These are phyloP conservation scores for Pouteria campechiana DNA, from an alignment of 179 eudicot genomes.

Conservation along the genomic window DNA sequence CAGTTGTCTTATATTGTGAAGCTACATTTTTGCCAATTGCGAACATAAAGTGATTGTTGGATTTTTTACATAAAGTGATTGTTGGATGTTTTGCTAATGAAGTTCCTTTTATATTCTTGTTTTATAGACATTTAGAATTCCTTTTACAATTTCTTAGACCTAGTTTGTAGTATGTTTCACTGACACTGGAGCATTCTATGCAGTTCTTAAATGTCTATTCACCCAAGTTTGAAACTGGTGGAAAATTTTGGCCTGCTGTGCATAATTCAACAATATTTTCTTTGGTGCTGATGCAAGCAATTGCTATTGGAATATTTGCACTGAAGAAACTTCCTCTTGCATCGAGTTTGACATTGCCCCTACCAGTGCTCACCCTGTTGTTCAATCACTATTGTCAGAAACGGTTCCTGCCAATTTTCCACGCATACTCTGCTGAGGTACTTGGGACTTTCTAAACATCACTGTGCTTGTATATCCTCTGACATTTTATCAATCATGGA, in stretches of 20 bases:
- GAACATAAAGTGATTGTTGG: too few species aligned
- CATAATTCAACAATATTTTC: slow-evolving; percentile 68
- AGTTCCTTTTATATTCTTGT: too few species aligned
- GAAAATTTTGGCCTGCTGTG: slow-evolving; percentile 81
- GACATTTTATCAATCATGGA: background rate
- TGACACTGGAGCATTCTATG: too few species aligned
- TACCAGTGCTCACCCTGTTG: slow-evolving; percentile 68
- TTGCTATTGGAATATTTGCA: slow-evolving; percentile 75
- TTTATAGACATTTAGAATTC: too few species aligned
- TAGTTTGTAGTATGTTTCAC: too few species aligned
- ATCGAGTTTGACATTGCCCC: slow-evolving; percentile 54
- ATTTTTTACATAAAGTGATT: too few species aligned
- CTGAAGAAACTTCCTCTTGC: slow-evolving; percentile 75
- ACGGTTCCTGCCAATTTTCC: slow-evolving; percentile 67
- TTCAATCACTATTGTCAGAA: slow-evolving; percentile 74
- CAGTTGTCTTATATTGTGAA: too few species aligned
- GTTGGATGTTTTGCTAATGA: too few species aligned
- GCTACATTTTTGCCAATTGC: too few species aligned
- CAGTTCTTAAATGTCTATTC: slow-evolving; percentile 81
- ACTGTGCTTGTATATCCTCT: background rate
- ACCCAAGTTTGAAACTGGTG: slow-evolving; percentile 70
- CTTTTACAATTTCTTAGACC: too few species aligned
- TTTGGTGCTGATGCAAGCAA: slow-evolving; percentile 72
- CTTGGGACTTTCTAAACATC: background rate
- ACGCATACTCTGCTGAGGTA: slow-evolving; percentile 84